Conservation (phyloP, 495 filamentous ascomycete species). For the Cudoniella acicularis region DNA sequence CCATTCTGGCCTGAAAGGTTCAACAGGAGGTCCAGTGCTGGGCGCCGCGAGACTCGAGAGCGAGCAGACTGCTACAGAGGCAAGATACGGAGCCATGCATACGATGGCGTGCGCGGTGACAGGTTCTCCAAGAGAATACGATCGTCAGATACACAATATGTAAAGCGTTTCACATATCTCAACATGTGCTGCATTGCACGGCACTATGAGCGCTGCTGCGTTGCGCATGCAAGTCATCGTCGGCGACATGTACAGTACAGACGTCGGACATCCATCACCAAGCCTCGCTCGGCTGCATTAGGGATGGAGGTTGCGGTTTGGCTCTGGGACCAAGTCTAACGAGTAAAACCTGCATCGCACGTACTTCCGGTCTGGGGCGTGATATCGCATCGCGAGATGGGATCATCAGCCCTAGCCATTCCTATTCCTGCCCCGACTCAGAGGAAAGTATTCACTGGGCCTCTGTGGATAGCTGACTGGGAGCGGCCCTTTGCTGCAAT, state of each 20-base stretch:
- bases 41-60: background rate
- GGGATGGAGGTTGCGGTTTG: background rate
- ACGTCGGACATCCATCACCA: background rate
- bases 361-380: too few relatives aligned
- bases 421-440: background rate
- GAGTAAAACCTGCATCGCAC: too few relatives aligned
- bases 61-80: conserved; percentile 15
- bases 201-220: background rate
- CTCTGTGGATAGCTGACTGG: conserved; percentile 18
- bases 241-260: conserved; percentile 3
- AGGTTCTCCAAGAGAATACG: conserved; percentile 2
- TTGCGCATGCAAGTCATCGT: conserved; percentile 21
- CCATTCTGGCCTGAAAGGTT: conserved; percentile 15
- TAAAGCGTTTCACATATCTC: conserved; percentile 18
- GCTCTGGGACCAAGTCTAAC: too few relatives aligned
- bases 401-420: conserved; percentile 7
- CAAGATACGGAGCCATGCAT: conserved; percentile 8
- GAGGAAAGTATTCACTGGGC: background rate
- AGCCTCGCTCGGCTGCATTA: background rate
- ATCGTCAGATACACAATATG: conserved; percentile 12
- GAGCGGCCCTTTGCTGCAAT: conserved; percentile 18
- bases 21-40: conserved; percentile 16
- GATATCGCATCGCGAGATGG: conserved; percentile 1
- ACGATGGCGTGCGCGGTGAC: background rate
- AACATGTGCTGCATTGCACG: conserved; percentile 9